Evolutionary conservation across 495 filamentous ascomycete genomes (phyloP).

Genomic region (Penicillium paradoxum): DNA sequence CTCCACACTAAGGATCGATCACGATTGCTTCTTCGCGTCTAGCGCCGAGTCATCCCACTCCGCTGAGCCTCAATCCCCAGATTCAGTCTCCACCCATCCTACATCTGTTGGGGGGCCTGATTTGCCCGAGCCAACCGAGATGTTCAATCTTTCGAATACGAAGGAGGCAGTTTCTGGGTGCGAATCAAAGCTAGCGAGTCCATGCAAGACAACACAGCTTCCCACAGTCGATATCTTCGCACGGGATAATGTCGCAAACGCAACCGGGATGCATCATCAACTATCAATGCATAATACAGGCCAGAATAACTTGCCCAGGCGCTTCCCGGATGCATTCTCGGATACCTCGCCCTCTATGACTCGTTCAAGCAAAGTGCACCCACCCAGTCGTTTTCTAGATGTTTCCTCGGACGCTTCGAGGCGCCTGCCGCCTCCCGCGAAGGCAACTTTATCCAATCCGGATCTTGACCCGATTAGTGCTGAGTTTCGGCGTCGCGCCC

Average conservation of each 20-base stretch:
- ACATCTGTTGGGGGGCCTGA: conserved; percentile 30
- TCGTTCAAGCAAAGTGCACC: neutral
- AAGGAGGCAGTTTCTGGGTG: neutral
- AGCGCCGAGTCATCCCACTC: conserved; percentile 61
- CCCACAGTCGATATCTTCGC: neutral
- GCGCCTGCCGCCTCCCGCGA: neutral
- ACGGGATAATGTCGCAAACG: neutral
- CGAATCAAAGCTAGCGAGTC: neutral
- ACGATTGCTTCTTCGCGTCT: conserved; percentile 45
- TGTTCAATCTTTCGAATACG: neutral
- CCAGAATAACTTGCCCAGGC: neutral
- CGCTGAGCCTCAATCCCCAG: conserved; percentile 31
- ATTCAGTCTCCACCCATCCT: conserved; percentile 21
- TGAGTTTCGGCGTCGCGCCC: conserved; percentile 49
- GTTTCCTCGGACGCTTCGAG: neutral
- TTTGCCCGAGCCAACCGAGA: neutral
- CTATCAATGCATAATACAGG: neutral
- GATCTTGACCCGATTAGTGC: conserved; percentile 45
- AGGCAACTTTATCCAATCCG: conserved; percentile 26
- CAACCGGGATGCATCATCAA: neutral
- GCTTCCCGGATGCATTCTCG: neutral
- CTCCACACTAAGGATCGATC: conserved; percentile 21
- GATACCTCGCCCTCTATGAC: neutral
- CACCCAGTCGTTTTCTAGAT: conserved; percentile 1
- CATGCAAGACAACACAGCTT: neutral